Conservation (phyloP, 176 grass and related monocot genomes). For the Avena eriantha region DNA sequence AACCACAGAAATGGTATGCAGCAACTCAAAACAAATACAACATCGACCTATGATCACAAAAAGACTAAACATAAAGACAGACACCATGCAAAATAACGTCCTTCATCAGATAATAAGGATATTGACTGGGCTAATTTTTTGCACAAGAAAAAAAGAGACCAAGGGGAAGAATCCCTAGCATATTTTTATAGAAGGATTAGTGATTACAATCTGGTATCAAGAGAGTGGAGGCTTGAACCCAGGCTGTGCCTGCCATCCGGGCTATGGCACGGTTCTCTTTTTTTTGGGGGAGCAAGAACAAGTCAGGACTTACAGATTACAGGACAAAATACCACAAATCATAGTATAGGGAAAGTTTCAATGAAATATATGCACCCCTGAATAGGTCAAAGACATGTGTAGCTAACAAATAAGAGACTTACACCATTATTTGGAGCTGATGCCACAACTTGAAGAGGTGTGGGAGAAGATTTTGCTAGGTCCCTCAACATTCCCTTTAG, state of each 20-base stretch:
- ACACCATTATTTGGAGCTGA: constrained; percentile 67
- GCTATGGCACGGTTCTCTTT: no score
- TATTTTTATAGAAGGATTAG: no score
- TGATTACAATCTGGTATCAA: no score
- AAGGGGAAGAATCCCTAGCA: no score
- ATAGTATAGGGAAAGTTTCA: not conserved
- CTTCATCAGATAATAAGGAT: constrained; percentile 23
- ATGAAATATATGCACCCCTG: not conserved
- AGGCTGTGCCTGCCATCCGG: no score
- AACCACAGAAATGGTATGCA: not conserved
- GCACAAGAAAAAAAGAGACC: no score
- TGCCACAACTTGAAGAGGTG: constrained; percentile 49
- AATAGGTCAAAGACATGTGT: constrained; percentile 25
- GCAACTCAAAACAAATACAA: not conserved
- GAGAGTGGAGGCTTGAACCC: no score
- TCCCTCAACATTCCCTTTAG: constrained; percentile 87
- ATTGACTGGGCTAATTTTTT: constrained; percentile 10
- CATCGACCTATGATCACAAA: not conserved
- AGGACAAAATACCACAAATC: not conserved
- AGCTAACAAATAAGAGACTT: constrained; percentile 48
- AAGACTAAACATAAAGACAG: not conserved
- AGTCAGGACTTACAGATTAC: constrained; percentile 10
- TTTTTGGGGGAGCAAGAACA: not conserved
- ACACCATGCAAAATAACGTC: constrained; percentile 6
- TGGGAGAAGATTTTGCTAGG: constrained; percentile 67